A percentile compares a stretch with the other conserved stretches of the same genome.
Conservation (phyloP, 2,329 filamentous ascomycete species). For the Dichotomopilus funicola region DNA sequence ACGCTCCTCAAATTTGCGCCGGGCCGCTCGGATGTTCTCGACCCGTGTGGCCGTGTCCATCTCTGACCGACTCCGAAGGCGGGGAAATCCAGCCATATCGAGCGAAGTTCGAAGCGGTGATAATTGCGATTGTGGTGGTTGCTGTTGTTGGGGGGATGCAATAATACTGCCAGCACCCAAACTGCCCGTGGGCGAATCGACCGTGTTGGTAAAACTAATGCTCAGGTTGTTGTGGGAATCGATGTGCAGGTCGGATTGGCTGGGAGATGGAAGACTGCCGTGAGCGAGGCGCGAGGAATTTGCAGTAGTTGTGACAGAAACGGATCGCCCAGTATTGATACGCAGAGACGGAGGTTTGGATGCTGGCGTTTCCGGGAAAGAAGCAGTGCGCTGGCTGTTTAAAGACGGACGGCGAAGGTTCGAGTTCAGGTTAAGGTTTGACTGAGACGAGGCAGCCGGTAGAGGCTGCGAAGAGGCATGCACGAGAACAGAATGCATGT, state of each 20-base stretch:
- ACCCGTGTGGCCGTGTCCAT: slow-evolving; percentile 48
- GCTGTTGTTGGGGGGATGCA: slow-evolving; percentile 13
- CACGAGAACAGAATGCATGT: slow-evolving; percentile 9
- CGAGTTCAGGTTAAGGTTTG: slow-evolving; percentile 11
- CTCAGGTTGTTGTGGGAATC: slow-evolving; percentile 27
- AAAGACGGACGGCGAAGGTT: slow-evolving; percentile 33
- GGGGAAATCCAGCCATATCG: slow-evolving; percentile 46
- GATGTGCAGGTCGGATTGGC: slow-evolving; percentile 42
- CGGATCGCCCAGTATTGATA: slow-evolving; percentile 31
- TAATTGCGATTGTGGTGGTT: slow-evolving; percentile 23
- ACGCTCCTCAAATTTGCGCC: slow-evolving; percentile 57
- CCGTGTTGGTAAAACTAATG: slow-evolving; percentile 8
- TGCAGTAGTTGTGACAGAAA: slow-evolving; percentile 24
- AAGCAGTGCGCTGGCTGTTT: slow-evolving; percentile 35
- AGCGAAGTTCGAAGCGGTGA: slow-evolving; percentile 54
- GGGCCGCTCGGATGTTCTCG: slow-evolving; percentile 54
- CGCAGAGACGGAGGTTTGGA: slow-evolving; percentile 29
- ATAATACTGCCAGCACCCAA: slow-evolving; percentile 18
- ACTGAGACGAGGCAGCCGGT: slow-evolving; percentile 23
- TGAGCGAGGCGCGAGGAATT: slow-evolving; percentile 36
- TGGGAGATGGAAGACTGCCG: slow-evolving; percentile 30
- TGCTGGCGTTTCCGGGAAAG: slow-evolving; percentile 33
- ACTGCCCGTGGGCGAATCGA: slow-evolving; percentile 33
- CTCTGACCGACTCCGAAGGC: slow-evolving; percentile 55
- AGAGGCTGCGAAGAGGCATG: slow-evolving; percentile 20